Evolutionary conservation across 2,329 filamentous ascomycete species (phyloP), one percentile per base, ranked within the genome.

Genomic region (Penicillium sp.): DNA sequence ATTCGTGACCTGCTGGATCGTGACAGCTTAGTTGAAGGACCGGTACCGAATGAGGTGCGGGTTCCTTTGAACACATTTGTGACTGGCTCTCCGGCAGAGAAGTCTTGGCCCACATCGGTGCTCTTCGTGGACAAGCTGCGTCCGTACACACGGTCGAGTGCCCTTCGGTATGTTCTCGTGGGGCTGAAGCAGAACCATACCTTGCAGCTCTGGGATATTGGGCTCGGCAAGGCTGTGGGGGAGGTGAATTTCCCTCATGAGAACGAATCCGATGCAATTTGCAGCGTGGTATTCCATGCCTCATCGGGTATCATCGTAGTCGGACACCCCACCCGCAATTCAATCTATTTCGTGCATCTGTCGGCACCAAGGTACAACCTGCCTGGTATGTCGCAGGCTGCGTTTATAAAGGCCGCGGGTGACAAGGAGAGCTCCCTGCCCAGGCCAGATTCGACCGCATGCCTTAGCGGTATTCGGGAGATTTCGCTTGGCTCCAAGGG

Each of bases 141-240:
- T 60, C 92, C 94, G 44, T 97, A 95, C 75, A 85, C 88, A 77
- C 96, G 94, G 77, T 88, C 89, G 57, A 89, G 89, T 69, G 92
- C 95, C 46, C 82, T 97, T 60, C 87, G 94, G 58, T 99, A 99
- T 78, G 88, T 99, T 79, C 88, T 99, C 71, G 90, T 99, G 59
- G 94, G 94, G 67, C 91, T 97, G 85, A 97, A 97, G 79, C 94
- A 99, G 75, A 99, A 99, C 75, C 94, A 99, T 77, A 95, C 93
- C 53, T 85, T 99, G 59, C 95, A 99, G 80, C 85, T 99, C 43
- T 99, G 94, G 95, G 94, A 99, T 79, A 86, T 99, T 69, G 92
- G 90, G 41, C 86, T 99, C 31, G 89, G 89, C 63, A 97, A 97
- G 77, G 90, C 92, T 27, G 94, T 99, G 35, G 93, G 99, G 73